Percentiles rank a stretch among this genome's conserved stretches.
Evolutionary conservation across 805 yeast species (phyloP).

Genomic region (Lipomyces orientalis): DNA sequence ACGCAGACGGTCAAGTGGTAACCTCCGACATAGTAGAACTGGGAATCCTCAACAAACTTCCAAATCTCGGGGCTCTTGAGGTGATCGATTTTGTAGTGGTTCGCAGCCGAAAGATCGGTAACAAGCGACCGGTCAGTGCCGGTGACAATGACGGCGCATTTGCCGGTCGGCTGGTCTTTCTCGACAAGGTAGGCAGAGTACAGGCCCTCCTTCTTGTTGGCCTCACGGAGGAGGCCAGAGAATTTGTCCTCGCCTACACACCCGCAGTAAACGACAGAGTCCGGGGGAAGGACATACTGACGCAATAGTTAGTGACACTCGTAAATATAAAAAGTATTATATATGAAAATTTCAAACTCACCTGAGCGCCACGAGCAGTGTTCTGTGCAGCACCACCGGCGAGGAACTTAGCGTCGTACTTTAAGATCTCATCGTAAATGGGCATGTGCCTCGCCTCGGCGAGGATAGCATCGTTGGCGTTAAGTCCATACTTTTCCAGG

Average conservation of each 20-base stretch:
- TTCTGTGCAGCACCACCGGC: constrained; percentile 99
- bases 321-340: not conserved
- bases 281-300: constrained; percentile 71
- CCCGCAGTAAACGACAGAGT: constrained; percentile 91
- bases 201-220: constrained; percentile 89
- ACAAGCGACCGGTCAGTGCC: constrained; percentile 90
- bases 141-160: constrained; percentile 94
- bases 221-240: constrained; percentile 77
- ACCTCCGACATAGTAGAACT: constrained; percentile 94
- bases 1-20: constrained; percentile 98
- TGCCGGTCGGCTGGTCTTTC: constrained; percentile 79
- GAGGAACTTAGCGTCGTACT: constrained; percentile 66
- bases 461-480: constrained; percentile 92
- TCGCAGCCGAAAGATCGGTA: constrained; percentile 97
- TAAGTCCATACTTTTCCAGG: constrained; percentile 79
- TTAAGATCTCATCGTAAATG: constrained; percentile 76
- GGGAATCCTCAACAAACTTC: constrained; percentile 79
- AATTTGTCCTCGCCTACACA: constrained; percentile 93
- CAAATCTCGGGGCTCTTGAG: constrained; percentile 89
- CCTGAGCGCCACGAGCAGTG: constrained; percentile 97
- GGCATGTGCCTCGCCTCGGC: constrained; percentile 83
- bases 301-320: not conserved
- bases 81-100: constrained; percentile 90
- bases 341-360: not conserved
- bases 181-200: constrained; percentile 80